Base-by-base conservation (phyloP, 495 filamentous ascomycete species). In the Trichoderma reesei region DNA sequence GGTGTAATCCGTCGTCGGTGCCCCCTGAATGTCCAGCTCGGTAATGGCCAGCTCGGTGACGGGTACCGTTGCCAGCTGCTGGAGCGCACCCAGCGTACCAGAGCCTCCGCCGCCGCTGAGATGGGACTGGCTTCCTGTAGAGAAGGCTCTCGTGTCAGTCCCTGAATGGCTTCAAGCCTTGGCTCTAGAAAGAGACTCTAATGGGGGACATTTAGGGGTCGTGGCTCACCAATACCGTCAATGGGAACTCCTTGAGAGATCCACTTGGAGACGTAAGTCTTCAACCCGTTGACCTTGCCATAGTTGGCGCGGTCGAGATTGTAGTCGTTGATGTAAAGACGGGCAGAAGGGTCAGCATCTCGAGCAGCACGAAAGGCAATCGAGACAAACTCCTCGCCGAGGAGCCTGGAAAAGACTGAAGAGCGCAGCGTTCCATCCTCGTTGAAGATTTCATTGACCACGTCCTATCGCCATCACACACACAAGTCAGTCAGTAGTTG, bases 261-360 rank as follows among this genome's bases (percentile, higher is more conserved):
- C 85, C 87, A 90, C 68, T 85, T 82, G 74, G 82, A 83, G 70
- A 90, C 88, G 69, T 87, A 76, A 51, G 65, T 72, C 51, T 85
- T 80, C 80, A 90, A 85, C 62, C 85, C 86, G 38, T 81, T 83
- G 42, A 78, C 41, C 73, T 90, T 90, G 66, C 79, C 73, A 62
- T 59, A 56, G 61, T 59, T 70, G 14, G 77, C 73, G 60, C 72
- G 69, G 72, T 80, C 80, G 39, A 81, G 83, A 76, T 86, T 86
- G 76, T 86, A 88, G 71, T 88, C 85, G 73, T 88, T 88, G 78
- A 88, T 88, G 76, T 85, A 88, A 56, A 88, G 74, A 73, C 82
- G 83, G 54, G 79, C 82, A 46, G 70, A 67, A 3, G 85, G 84
- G 71, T 87, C 85, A 10, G 83, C 83, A 7, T 69, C 74, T 60